Evolutionary conservation across 2,329 filamentous ascomycete species (phyloP).

Genomic region (Orbilia blumenaviensis): DNA sequence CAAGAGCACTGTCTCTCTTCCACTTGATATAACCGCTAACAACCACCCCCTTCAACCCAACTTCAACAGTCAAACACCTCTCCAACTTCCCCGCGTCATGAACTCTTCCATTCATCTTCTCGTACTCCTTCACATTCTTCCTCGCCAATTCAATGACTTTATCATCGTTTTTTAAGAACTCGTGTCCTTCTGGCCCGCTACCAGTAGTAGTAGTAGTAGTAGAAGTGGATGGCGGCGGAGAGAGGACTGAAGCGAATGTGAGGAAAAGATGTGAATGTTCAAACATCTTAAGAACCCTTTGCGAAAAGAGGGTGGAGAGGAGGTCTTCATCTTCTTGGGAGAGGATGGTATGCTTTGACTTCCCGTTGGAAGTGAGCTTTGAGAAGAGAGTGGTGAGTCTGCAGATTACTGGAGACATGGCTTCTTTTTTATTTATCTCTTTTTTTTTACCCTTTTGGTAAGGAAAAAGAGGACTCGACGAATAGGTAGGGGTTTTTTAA

Average conservation of each 20-base stretch:
- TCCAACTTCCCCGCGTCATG: slow-evolving; percentile 42
- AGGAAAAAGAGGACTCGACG: background rate
- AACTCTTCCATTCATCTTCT: slow-evolving; percentile 30
- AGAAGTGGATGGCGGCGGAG: too few relatives aligned
- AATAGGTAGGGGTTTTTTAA: background rate
- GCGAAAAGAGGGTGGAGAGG: slow-evolving; percentile 14
- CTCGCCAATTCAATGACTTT: background rate
- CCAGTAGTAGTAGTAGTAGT: too few relatives aligned
- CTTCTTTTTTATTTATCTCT: background rate
- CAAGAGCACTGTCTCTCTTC: slow-evolving; percentile 27
- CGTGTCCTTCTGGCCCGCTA: background rate
- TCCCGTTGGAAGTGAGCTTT: slow-evolving; percentile 24
- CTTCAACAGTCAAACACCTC: slow-evolving; percentile 21
- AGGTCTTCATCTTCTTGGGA: slow-evolving; percentile 20
- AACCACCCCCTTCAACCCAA: slow-evolving; percentile 25
- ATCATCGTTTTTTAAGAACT: background rate
- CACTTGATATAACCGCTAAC: slow-evolving; percentile 26
- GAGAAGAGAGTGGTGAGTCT: slow-evolving; percentile 21
- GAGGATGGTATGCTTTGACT: background rate
- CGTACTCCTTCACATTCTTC: slow-evolving; percentile 23
- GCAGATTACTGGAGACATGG: slow-evolving; percentile 21
- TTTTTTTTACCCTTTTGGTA: background rate
- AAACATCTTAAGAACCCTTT: slow-evolving; percentile 26
- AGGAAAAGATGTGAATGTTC: slow-evolving; percentile 9
- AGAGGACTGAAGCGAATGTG: background rate